Evolutionary conservation across 352 stramenopile genomes (phyloP), one percentile per base, ranked within the genome.

Genomic region (Phytophthora tubulina): DNA sequence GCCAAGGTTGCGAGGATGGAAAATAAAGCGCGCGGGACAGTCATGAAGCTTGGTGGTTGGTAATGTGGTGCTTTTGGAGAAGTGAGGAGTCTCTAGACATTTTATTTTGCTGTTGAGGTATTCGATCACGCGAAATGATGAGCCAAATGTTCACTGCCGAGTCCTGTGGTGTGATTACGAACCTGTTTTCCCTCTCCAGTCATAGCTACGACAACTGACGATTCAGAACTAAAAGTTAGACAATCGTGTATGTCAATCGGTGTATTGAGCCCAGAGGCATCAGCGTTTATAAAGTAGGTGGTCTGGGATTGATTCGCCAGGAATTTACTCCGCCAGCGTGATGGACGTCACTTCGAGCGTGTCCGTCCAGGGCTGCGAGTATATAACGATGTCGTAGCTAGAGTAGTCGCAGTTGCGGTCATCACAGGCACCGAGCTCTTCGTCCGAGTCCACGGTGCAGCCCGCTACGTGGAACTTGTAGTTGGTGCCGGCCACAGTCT

Each of bases 381-480:
- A 84, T 46, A 86, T 38, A n/a, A 77, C 61, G 15, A 86, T 68
- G 35, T 81, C 64, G 63, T 83, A 84, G 46, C 42, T 71, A 3
- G 61, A 58, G 21, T 74, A 65, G 14, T 73, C 58, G 61, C 80
- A 88, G 36, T 82, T 68, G 59, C 78, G 80, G 51, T 84, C 67
- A 36, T 69, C 17, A 50, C 80, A 88, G 38, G 75, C 78, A 15
- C 80, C 80, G 7, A 88, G 51, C 27, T 81, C 67, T n/a, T 75
- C 56, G 32, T 73, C 57, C 21, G 73, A 76, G 10, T 74, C 45
- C 32, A 84, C 74, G n/a, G 39, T 36, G 67, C 83, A 91, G 15
- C 77, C 83, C 3, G 76, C 67, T n/a, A 88, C 65, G 21, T 82
- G 56, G 71, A 87, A 91, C 46, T 79, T 82, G 72, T 88, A 91